Evolutionary conservation across 2,329 filamentous ascomycete species (phyloP).

Genomic region (Neofusicoccum ribis): DNA sequence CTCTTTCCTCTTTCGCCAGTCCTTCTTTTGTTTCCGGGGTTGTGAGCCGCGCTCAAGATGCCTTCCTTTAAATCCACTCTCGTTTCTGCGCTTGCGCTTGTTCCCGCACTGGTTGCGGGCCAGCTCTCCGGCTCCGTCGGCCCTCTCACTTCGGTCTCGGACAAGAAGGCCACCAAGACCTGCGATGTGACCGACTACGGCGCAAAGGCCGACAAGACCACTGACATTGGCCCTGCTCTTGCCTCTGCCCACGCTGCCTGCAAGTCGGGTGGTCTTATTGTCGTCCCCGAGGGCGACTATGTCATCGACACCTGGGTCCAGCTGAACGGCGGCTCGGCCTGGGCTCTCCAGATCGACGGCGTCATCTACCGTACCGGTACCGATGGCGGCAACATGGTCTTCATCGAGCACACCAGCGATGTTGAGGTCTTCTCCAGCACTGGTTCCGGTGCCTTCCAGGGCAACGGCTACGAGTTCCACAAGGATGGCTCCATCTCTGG

Average conservation of each 20-base stretch:
- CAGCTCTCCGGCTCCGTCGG: slow-evolving; percentile 39
- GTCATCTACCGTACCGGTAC: slow-evolving; percentile 54
- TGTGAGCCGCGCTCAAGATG: slow-evolving; percentile 26
- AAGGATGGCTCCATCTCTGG: slow-evolving; percentile 42
- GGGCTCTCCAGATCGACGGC: slow-evolving; percentile 56
- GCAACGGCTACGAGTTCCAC: slow-evolving; percentile 54
- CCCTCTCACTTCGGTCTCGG: slow-evolving; percentile 31
- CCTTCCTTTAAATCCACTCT: slow-evolving; percentile 27
- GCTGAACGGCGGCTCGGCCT: slow-evolving; percentile 48
- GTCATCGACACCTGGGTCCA: slow-evolving; percentile 53
- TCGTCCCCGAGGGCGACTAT: slow-evolving; percentile 53
- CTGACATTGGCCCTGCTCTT: slow-evolving; percentile 53
- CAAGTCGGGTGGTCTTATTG: slow-evolving; percentile 49
- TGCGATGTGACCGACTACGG: slow-evolving; percentile 58
- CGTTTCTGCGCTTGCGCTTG: slow-evolving; percentile 25
- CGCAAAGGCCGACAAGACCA: slow-evolving; percentile 52
- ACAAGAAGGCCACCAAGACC: slow-evolving; percentile 50
- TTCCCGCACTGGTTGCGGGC: slow-evolving; percentile 26
- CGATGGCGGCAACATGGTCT: slow-evolving; percentile 55
- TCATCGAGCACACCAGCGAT: slow-evolving; percentile 51
- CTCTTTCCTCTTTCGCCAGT: slow-evolving; percentile 3
- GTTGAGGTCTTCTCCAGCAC: slow-evolving; percentile 58
- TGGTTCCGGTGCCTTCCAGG: slow-evolving; percentile 54
- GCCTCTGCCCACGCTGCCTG: slow-evolving; percentile 52
- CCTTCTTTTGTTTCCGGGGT: neutral